phyloP scores from a whole-genome alignment of 306 rosid genomes.

The Prunus salicina region DNA sequence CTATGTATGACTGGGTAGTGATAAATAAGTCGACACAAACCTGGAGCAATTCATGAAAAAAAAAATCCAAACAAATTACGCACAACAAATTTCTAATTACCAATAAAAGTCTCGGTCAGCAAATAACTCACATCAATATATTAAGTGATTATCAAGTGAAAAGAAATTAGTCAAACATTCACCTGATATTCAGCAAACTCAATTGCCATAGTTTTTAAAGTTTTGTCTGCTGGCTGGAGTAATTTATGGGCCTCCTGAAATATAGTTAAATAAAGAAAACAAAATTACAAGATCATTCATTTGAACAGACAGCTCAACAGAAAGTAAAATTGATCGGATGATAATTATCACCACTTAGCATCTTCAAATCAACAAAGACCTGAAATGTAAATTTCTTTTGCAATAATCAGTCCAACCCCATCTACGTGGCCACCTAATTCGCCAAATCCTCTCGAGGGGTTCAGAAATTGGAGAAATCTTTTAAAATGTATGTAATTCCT shows the following conservation, averaged over 20 bases:
- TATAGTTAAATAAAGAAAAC: slow-evolving; percentile 1
- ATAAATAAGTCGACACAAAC: slow-evolving; percentile 89
- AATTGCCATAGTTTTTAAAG: slow-evolving; percentile 79
- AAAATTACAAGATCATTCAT: neutral
- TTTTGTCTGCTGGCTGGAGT: slow-evolving; percentile 89
- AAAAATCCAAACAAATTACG: slow-evolving; percentile 16
- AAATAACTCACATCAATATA: slow-evolving; percentile 7
- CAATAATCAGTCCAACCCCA: neutral
- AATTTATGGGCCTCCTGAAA: slow-evolving; percentile 93
- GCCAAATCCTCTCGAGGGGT: neutral
- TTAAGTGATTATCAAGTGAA: slow-evolving; percentile 13
- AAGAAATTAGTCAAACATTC: slow-evolving; percentile 17
- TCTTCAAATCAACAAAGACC: neutral
- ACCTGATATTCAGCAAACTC: slow-evolving; percentile 98
- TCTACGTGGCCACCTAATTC: neutral
- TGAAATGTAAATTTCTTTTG: neutral
- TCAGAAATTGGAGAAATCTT: neutral
- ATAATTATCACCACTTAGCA: neutral
- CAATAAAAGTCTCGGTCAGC: slow-evolving; percentile 11
- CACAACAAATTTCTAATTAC: slow-evolving; percentile 3
- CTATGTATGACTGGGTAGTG: slow-evolving; percentile 81
- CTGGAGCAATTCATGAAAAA: slow-evolving; percentile 47
- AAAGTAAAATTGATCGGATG: neutral
- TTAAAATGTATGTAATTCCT: neutral
- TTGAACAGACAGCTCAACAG: neutral